phyloP scores from a whole-genome alignment of 306 rosid species.

The Luffa acutangula region DNA sequence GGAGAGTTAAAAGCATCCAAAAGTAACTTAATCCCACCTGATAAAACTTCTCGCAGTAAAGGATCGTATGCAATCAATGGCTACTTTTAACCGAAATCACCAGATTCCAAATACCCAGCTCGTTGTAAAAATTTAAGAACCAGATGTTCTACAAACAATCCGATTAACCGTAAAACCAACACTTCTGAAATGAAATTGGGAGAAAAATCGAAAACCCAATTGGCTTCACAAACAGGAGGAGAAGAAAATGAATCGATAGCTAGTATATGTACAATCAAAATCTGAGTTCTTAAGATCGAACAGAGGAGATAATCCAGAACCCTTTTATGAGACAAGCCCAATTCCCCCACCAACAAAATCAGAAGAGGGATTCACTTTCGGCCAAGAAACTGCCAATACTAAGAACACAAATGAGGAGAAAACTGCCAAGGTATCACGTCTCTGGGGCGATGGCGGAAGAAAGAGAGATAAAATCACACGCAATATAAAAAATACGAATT shows the following conservation, averaged over 20 bases:
- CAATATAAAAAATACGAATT: background rate
- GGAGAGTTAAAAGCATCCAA: background rate
- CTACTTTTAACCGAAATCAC: background rate
- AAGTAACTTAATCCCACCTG: background rate
- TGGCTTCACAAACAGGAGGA: background rate
- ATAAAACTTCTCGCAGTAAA: background rate
- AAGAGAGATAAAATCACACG: background rate
- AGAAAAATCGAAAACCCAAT: background rate
- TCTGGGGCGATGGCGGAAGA: background rate
- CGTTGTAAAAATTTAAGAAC: background rate
- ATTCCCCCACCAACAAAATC: background rate
- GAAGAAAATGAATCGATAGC: background rate
- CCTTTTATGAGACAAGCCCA: background rate
- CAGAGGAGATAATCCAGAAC: background rate
- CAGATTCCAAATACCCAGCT: background rate
- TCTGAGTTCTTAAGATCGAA: background rate
- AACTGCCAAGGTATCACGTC: background rate
- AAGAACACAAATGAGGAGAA: background rate
- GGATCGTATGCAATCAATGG: background rate
- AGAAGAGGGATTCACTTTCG: background rate
- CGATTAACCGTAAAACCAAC: background rate
- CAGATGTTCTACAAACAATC: background rate
- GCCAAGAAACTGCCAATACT: background rate
- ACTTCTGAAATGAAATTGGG: background rate
- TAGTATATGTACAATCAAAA: background rate